These are phyloP conservation scores for Echium plantagineum DNA, from an alignment of 257 asterid species.

Conservation along the genomic window DNA sequence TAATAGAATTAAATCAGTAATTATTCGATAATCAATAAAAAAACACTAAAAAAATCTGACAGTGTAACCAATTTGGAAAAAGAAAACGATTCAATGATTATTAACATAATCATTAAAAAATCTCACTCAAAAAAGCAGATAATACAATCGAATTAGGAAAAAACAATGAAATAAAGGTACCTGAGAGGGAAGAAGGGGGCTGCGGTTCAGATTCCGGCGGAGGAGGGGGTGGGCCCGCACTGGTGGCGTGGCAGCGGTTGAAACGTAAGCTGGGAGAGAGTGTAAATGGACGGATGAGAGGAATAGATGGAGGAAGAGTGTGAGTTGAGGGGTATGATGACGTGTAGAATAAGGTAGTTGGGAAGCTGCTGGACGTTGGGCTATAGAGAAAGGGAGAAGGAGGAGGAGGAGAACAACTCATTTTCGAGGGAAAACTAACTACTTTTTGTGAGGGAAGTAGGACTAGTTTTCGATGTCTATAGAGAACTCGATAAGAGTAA, in stretches of 20 bases:
- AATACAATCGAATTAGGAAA: neutral
- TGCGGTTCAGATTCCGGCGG: constrained; percentile 48
- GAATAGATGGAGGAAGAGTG: constrained; percentile 2
- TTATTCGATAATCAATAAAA: too few species aligned
- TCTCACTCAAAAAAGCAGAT: too few species aligned
- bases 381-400: constrained; percentile 11
- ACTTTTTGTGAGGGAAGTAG: too few species aligned
- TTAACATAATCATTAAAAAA: too few species aligned
- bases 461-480: too few species aligned
- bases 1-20: too few species aligned
- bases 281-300: constrained; percentile 28
- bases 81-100: too few species aligned
- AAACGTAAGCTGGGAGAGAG: constrained; percentile 19
- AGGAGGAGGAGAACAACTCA: constrained; percentile 12
- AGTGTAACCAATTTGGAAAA: too few species aligned
- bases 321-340: neutral
- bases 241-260: constrained; percentile 37
- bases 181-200: constrained; percentile 25
- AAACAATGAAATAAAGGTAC: constrained; percentile 15
- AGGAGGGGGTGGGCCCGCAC: constrained; percentile 24
- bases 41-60: too few species aligned
- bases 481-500: too few species aligned
- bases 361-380: constrained; percentile 8
- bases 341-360: constrained; percentile 8
- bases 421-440: neutral